phyloP scores from a whole-genome alignment of 345 rosid genomes.

The Arabis alpina region DNA sequence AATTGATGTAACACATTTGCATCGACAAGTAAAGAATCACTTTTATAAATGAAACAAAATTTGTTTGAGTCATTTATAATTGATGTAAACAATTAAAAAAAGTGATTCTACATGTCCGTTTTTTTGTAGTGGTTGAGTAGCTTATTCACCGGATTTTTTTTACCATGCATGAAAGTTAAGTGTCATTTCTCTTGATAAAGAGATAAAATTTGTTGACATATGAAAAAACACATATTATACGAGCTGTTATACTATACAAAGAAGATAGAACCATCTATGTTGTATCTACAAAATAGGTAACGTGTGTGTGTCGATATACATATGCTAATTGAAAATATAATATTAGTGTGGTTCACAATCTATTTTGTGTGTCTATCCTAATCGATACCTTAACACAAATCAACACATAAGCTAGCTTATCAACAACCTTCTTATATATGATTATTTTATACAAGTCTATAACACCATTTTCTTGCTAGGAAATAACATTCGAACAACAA shows the following conservation, averaged over 20 bases:
- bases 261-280: slow-evolving; percentile 9
- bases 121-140: too few species aligned
- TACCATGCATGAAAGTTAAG: background rate
- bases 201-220: background rate
- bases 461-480: slow-evolving; percentile 21
- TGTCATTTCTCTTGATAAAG: background rate
- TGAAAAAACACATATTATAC: slow-evolving; percentile 12
- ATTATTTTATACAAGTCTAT: background rate
- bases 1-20: too few species aligned
- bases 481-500: slow-evolving; percentile 4
- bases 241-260: slow-evolving; percentile 18
- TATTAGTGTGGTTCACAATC: slow-evolving; percentile 21
- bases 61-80: too few species aligned
- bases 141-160: too few species aligned
- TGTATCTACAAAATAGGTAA: slow-evolving; percentile 16
- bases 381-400: slow-evolving; percentile 37
- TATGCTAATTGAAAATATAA: background rate
- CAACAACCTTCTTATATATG: background rate
- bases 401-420: slow-evolving; percentile 24
- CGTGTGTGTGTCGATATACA: slow-evolving; percentile 4
- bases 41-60: too few species aligned
- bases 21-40: too few species aligned
- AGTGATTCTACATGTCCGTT: too few species aligned
- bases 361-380: slow-evolving; percentile 42
- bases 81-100: too few species aligned